Conservation (phyloP, 176 grass and related monocot species). For the Eleusine coracana region DNA sequence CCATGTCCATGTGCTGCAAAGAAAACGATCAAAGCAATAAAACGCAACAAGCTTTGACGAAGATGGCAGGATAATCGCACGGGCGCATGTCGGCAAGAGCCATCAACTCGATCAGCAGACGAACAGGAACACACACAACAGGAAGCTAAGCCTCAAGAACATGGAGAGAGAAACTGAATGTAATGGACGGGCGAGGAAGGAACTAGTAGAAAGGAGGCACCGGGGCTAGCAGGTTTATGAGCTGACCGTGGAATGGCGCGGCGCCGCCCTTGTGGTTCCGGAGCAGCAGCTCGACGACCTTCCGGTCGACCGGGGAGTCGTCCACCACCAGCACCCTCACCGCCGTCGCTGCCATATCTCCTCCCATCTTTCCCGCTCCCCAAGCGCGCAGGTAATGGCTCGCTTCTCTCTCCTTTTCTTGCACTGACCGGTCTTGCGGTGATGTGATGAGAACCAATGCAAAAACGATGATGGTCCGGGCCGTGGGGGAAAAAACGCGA, state of each 20-base stretch:
- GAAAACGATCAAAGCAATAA: not conserved
- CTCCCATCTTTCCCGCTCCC: not conserved
- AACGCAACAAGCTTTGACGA: not conserved
- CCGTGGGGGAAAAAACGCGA: not conserved
- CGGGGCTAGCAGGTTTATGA: too few species aligned
- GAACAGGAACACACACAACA: not conserved
- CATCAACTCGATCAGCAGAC: not conserved
- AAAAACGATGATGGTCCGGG: not conserved
- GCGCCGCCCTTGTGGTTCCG: slow-evolving; percentile 42
- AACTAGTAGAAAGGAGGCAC: too few species aligned
- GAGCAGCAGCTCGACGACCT: slow-evolving; percentile 72
- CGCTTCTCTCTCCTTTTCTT: not conserved
- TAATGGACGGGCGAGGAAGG: not conserved
- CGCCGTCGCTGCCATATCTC: not conserved
- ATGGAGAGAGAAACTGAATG: not conserved
- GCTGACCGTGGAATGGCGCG: slow-evolving; percentile 56
- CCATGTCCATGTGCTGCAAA: not conserved
- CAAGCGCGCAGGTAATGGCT: not conserved
- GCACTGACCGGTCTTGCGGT: not conserved
- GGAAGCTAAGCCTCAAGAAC: not conserved
- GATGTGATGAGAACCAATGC: not conserved
- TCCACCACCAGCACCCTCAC: slow-evolving; percentile 90
- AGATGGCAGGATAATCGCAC: not conserved
- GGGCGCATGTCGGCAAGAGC: not conserved
- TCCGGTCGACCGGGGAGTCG: slow-evolving; percentile 80